Evolutionary conservation across 305 asterid genomes (phyloP), one percentile per base, ranked within the genome.

Genomic region (Stenogyne calaminthoides): DNA sequence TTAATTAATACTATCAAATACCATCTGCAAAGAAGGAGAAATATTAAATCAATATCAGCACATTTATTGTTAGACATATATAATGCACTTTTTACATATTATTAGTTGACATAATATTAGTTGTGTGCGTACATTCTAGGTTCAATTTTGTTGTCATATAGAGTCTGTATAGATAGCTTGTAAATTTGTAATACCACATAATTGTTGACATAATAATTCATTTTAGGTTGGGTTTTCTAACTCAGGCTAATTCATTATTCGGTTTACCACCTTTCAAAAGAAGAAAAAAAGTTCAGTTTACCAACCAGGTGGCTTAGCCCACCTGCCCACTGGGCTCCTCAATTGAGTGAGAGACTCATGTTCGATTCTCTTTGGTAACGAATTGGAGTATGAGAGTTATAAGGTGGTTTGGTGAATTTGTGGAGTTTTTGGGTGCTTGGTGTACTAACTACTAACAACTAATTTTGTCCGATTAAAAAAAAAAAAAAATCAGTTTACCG

Each of bases 191-290:
- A 70, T 57, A 40, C 58, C 64, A 46, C 59, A 42, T 42, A 42
- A 57, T 69, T 55, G 57, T 36, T 69, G 61, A 9, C 54, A 69
- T 71, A 44, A 71, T 71, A 58, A 36, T 16, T 44, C 60, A 71
- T 39, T 16, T 16, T 71, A 44, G 73, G 52, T 34, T 18, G 5
- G 8, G 37, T 32, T 51, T 36, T 20, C 64, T 5, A 57, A 25
- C 9, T 57, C 22, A 18, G 5, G 10, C 44, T 15, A 9, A 36
- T 15, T 61, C 9, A 34, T 7, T n/a, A 9, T 60, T 10, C 8
- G 22, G 14, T 20, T 60, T 60, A 10, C 49, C 46, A 14, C 42
- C 40, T n/a, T n/a, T n/a, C n/a, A n/a, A n/a, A n/a, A n/a, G n/a
- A n/a, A n/a, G n/a, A n/a, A n/a, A n/a, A n/a, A n/a, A n/a, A n/a